Evolutionary conservation across 2,329 filamentous ascomycete genomes (phyloP), one percentile per base, ranked within the genome.

Genomic region (Colletotrichum plurivorum): DNA sequence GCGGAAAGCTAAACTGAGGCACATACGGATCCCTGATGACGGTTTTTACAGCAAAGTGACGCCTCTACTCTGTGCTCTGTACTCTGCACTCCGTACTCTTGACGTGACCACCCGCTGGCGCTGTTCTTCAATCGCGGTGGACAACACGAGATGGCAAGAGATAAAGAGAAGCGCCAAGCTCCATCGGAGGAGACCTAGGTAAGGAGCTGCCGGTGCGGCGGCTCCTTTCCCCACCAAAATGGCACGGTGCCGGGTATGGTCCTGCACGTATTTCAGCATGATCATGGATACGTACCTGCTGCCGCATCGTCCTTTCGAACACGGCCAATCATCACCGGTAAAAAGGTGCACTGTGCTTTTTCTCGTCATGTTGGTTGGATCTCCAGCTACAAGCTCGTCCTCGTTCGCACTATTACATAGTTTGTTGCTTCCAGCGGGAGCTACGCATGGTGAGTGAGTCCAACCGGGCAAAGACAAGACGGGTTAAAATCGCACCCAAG

Each of bases 191-290:
- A 25, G 22, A 25, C 22, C 22, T 25, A 25, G 22, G 22, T 25
- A 36, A 36, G 31, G 31, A 36, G 31, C 31, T 36, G 31, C 31
- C 31, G 43, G 43, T 45, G 43, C 43, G 43, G 43, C 43, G 43
- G 43, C 43, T 39, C 52, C 16, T 54, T 54, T 56, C 53, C 53
- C 43, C 43, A 45, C 43, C 41, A 48, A 10, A n/a, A 48, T 48
- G 45, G 45, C 45, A 48, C 45, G 16, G 45, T 18, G 18, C 45
- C 18, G 16, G n/a, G 45, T 6, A 43, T n/a, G 13, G 41, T 43
- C 41, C 45, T 10, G 45, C 9, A 48, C 45, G 43, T 45, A 45
- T 45, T 45, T 9, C n/a, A 45, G 31, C 31, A 36, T 36, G 31
- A 36, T 36, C 31, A 36, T n/a, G 16, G 41, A n/a, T 43, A 43